Base-by-base conservation (phyloP, 2,329 filamentous ascomycete species). In the Arthrobotrys conoides region DNA sequence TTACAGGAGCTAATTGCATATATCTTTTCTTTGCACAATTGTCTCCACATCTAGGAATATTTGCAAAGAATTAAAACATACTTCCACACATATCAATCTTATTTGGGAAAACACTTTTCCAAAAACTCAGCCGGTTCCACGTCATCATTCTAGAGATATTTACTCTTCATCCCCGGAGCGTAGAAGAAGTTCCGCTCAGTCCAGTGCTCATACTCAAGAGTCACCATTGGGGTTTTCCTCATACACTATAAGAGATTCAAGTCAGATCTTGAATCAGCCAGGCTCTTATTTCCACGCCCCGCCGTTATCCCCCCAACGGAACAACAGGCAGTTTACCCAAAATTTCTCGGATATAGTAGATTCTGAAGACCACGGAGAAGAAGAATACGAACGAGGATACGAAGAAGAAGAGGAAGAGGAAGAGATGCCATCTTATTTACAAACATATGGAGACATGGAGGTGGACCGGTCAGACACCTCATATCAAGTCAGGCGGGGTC, bases 41-140 rank as follows among this genome's bases (percentile, higher is more conserved):
- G 20, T 61, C 18, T 22, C 33, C 24, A 1, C 9, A 10, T 24
- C 3, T 30, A 63, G 57, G 24, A 16, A 20, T n/a, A 63, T 63
- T n/a, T 63, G 57, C n/a, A n/a, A 27, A 22, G 8, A 44, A 27
- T n/a, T 63, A 5, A 46, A 24, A 44, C 6, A 6, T 14, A 63
- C 57, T 9, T 41, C 57, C 2, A 30, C 18, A 27, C 8, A 63
- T 41, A 44, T 44, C 20, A 41, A 24, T 16, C 18, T 16, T 0
- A 22, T 41, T 63, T 63, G 57, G 57, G 57, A 63, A 12, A 16
- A n/a, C 9, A 44, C 57, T 10, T 30, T 61, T 24, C 22, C 18
- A 3, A 18, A 16, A 44, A 44, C 36, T 10, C 6, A 18, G n/a
- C 16, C 24, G 22, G 8, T 9, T 36, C 16, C 16, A 5, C 1